Percentiles rank a stretch among this genome's conserved stretches.
phyloP scores from a whole-genome alignment of 2,329 filamentous ascomycete species.

The Beauveria varroae region DNA sequence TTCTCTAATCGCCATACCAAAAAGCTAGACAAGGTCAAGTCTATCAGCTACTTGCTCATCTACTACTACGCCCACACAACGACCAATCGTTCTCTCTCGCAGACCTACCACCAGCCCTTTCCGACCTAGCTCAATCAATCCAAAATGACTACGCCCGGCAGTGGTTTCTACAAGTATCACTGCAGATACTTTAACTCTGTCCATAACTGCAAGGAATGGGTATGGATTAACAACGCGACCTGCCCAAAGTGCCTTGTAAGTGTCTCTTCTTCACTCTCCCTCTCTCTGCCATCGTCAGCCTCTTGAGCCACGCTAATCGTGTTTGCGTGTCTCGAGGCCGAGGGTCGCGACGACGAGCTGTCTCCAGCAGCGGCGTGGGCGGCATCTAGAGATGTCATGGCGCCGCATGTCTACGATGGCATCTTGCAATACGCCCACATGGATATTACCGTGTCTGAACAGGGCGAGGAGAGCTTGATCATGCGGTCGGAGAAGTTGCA shows the following conservation, averaged over 20 bases:
- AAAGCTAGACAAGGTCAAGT: neutral
- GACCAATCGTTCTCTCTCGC: neutral
- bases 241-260: constrained; percentile 35
- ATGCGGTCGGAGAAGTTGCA: constrained; percentile 25
- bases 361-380: constrained; percentile 20
- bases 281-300: neutral
- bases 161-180: constrained; percentile 44
- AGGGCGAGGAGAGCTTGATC: constrained; percentile 29
- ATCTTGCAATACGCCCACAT: constrained; percentile 40
- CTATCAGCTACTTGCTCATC: neutral
- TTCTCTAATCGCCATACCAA: neutral
- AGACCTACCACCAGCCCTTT: neutral
- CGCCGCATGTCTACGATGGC: constrained; percentile 38
- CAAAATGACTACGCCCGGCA: constrained; percentile 29
- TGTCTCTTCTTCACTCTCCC: neutral
- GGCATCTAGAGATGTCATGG: constrained; percentile 34
- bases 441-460: constrained; percentile 34
- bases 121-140: neutral
- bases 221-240: constrained; percentile 31
- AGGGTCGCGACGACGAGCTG: constrained; percentile 39
- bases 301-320: neutral
- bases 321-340: constrained; percentile 30
- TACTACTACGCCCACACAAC: neutral
- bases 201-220: rapidly evolving
- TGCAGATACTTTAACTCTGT: constrained; percentile 37